Evolutionary conservation across 2,329 filamentous ascomycete species (phyloP).

Genomic region (Ophiostoma quercus): DNA sequence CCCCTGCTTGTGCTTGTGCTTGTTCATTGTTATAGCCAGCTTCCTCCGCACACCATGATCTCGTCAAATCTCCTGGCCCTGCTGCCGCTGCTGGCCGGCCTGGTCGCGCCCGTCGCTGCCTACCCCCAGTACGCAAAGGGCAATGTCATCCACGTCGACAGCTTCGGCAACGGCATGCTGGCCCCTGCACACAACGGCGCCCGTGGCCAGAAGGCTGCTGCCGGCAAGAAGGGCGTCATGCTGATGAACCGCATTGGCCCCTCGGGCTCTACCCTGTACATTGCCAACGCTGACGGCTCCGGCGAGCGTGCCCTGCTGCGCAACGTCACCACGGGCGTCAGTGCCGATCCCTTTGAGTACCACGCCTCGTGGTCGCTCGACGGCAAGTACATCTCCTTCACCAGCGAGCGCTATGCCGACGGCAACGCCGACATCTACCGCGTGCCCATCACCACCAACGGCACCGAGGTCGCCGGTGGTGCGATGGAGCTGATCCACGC

Average conservation of each 20-base stretch:
- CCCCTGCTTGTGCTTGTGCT: neutral
- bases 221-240: neutral
- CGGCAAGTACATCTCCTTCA: slow-evolving; percentile 6
- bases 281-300: slow-evolving; percentile 14
- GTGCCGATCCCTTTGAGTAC: neutral
- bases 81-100: neutral
- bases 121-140: neutral
- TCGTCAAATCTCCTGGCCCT: neutral
- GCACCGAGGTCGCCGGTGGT: neutral
- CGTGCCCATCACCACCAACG: no score
- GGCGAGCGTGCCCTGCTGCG: neutral
- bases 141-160: neutral
- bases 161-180: neutral
- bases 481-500: no score
- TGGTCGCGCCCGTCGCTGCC: neutral
- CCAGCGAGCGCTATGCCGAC: slow-evolving; percentile 15
- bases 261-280: neutral
- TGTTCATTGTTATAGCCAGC: neutral
- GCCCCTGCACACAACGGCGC: no score
- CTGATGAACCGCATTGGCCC: neutral
- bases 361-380: slow-evolving; percentile 15
- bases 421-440: no score
- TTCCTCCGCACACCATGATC: neutral
- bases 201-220: neutral
- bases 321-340: neutral